A percentile compares a stretch with the other conserved stretches of the same genome.
These are phyloP conservation scores for Pseudogymnoascus sp. DNA, from an alignment of 2,329 filamentous ascomycete genomes.

Conservation along the genomic window DNA sequence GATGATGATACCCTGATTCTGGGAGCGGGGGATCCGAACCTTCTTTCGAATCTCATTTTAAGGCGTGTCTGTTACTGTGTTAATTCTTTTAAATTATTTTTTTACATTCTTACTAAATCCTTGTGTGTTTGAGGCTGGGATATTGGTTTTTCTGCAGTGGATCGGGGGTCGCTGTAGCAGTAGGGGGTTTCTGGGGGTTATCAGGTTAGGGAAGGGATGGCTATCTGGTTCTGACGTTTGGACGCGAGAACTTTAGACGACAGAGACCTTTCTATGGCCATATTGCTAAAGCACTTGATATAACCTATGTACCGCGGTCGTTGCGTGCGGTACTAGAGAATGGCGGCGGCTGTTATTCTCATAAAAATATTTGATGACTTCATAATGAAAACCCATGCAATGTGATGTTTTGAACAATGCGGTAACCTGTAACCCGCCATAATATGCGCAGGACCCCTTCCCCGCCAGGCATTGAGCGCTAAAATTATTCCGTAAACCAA, in stretches of 20 bases:
- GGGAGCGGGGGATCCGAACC: background rate
- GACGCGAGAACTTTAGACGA: conserved; percentile 8
- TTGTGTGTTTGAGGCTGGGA: conserved; percentile 2
- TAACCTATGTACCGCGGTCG: conserved; percentile 3
- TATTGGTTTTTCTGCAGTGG: conserved; percentile 1
- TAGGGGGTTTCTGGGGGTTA: conserved; percentile 3
- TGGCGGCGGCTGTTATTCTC: conserved; percentile 1
- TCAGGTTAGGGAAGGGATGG: background rate
- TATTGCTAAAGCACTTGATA: conserved; percentile 6
- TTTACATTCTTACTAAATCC: conserved; percentile 8
- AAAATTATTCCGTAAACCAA: background rate
- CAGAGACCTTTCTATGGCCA: conserved; percentile 7
- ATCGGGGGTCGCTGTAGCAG: conserved; percentile 2
- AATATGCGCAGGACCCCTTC: background rate
- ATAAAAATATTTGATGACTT: conserved; percentile 9
- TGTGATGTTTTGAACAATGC: background rate
- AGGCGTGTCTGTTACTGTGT: conserved; percentile 7
- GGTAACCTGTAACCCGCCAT: background rate
- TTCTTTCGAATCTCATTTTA: background rate
- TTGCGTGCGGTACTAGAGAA: conserved; percentile 1
- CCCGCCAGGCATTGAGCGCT: background rate
- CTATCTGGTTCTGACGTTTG: conserved; percentile 9
- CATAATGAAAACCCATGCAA: background rate
- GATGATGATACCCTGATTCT: conserved; percentile 8
- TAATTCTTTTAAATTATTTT: conserved; percentile 8